These are phyloP conservation scores for Penicillium sp. DNA, from an alignment of 2,329 filamentous ascomycete species.

Conservation along the genomic window DNA sequence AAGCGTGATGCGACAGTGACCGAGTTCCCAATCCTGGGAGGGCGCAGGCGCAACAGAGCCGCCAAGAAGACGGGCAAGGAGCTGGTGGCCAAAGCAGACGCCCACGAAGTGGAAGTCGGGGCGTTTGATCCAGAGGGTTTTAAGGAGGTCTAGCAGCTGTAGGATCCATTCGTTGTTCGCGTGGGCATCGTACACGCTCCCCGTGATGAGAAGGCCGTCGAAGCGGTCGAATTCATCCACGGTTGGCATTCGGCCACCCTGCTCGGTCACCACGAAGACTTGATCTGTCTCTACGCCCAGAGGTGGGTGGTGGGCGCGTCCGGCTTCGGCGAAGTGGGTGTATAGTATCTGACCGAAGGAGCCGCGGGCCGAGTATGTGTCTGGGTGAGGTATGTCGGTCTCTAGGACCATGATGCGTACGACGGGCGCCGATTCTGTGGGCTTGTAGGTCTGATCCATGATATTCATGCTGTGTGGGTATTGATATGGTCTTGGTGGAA, in stretches of 20 bases:
- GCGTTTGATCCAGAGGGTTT: conserved; percentile 51
- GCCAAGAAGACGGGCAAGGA: conserved; percentile 47
- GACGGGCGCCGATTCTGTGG: conserved; percentile 13
- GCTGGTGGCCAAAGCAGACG: conserved; percentile 52
- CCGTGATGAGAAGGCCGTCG: conserved; percentile 48
- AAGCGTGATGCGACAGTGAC: conserved; percentile 45
- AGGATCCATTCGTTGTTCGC: conserved; percentile 47
- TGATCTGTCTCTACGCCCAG: conserved; percentile 57
- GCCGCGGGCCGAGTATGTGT: conserved; percentile 51
- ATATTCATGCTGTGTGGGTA: conserved; percentile 9
- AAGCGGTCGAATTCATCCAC: conserved; percentile 49
- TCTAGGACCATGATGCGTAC: conserved; percentile 57
- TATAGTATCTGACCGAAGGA: conserved; percentile 57
- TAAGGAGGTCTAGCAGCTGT: conserved; percentile 47
- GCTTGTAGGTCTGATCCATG: conserved; percentile 20
- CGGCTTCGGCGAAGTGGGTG: conserved; percentile 52
- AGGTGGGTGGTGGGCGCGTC: conserved; percentile 53
- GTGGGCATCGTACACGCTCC: conserved; percentile 51
- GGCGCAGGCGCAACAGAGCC: conserved; percentile 39
- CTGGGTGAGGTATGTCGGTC: conserved; percentile 56
- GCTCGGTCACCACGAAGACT: conserved; percentile 54
- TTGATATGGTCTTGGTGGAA: neutral
- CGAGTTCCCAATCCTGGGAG: conserved; percentile 48
- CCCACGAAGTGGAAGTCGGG: conserved; percentile 53
- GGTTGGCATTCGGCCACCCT: conserved; percentile 50